These are phyloP conservation scores for Petunia secreta DNA, from an alignment of 257 asterid species.

Conservation along the genomic window DNA sequence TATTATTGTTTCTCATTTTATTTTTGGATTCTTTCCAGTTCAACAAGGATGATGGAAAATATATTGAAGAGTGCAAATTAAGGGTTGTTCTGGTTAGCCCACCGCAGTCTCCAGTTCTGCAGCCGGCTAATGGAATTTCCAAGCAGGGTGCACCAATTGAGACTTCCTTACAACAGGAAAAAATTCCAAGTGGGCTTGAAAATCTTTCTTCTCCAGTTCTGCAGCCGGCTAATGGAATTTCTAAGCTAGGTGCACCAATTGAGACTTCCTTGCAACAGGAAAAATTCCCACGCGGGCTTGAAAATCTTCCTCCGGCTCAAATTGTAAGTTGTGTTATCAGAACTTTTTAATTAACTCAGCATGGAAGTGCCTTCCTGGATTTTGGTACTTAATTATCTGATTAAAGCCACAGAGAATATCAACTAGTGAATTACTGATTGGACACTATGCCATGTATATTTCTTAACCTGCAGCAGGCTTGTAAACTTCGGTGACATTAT, in stretches of 20 bases:
- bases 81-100: conserved; percentile 65
- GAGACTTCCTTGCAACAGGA: conserved; percentile 41
- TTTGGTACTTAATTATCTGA: conserved; percentile 16
- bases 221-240: conserved; percentile 49
- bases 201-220: conserved; percentile 42
- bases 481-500: background rate
- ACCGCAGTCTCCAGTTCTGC: conserved; percentile 53
- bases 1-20: conserved; percentile 30
- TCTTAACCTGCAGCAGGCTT: background rate
- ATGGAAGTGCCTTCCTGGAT: conserved; percentile 10
- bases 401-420: conserved; percentile 8
- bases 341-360: background rate
- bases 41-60: conserved; percentile 52
- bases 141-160: conserved; percentile 53
- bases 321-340: conserved; percentile 43
- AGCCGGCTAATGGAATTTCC: conserved; percentile 47
- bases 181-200: conserved; percentile 49
- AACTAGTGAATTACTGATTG: conserved; percentile 11
- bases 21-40: conserved; percentile 52
- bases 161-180: conserved; percentile 39
- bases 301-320: conserved; percentile 48
- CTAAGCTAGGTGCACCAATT: conserved; percentile 49
- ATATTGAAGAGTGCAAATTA: conserved; percentile 82
- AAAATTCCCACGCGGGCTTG: conserved; percentile 53
- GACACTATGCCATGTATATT: background rate